A percentile compares a stretch with the other conserved stretches of the same genome.
phyloP scores from a whole-genome alignment of 345 rosid species.

The thale cress (Arabidopsis thaliana) region DNA sequence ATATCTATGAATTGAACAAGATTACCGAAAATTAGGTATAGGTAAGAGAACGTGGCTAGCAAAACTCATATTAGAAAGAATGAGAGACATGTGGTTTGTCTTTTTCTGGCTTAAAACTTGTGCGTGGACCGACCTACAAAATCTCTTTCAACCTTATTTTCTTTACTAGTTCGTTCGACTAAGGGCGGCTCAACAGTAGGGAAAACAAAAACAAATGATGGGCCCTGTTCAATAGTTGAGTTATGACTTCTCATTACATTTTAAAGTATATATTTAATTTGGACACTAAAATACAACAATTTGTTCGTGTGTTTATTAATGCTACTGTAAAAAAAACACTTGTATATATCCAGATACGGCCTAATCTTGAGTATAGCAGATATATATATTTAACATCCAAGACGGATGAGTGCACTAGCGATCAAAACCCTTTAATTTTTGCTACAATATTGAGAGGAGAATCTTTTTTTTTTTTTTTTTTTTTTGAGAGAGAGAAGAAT shows the following conservation, averaged over 20 bases:
- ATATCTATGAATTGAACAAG: slow-evolving; percentile 7
- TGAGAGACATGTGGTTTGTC: slow-evolving; percentile 41
- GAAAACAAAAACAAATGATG: slow-evolving; percentile 1
- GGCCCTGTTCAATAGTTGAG: not conserved
- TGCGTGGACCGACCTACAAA: slow-evolving; percentile 18
- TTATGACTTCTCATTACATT: not conserved
- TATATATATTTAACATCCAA: not conserved
- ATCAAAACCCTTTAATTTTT: not conserved
- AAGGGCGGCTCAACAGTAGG: not conserved
- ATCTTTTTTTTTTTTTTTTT: no score
- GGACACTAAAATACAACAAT: not conserved
- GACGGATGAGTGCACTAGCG: not conserved
- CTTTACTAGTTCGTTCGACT: not conserved
- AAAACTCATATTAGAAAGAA: slow-evolving; percentile 20
- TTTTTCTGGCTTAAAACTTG: slow-evolving; percentile 25
- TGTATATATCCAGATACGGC: not conserved
- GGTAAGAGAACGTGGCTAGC: slow-evolving; percentile 36
- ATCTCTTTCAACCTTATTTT: not conserved
- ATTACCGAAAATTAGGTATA: slow-evolving; percentile 10
- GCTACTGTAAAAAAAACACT: not conserved
- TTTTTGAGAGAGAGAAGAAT: no score
- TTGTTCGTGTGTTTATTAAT: not conserved
- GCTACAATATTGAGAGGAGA: no score
- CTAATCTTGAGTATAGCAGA: not conserved
- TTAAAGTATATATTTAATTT: not conserved